These are phyloP conservation scores for Fusarium sp. DNA, from an alignment of 2,329 filamentous ascomycete species.

Conservation along the genomic window DNA sequence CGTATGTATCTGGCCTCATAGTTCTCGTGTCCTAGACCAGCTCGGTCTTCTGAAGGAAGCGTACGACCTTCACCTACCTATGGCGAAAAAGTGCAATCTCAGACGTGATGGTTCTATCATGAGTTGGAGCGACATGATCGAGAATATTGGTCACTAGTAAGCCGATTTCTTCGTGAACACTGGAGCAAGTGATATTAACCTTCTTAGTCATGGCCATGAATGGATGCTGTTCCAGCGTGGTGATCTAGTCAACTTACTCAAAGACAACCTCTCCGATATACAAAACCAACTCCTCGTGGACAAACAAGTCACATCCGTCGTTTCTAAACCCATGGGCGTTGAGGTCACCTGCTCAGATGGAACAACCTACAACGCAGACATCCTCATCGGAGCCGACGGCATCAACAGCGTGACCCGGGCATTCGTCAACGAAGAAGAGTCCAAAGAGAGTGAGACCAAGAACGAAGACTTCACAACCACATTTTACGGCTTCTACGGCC, in stretches of 20 bases:
- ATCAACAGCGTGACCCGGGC: constrained; percentile 30
- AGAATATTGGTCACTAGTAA: constrained; percentile 25
- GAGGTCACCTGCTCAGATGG: constrained; percentile 36
- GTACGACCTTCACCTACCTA: not conserved
- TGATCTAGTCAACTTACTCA: constrained; percentile 31
- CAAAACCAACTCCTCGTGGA: constrained; percentile 8
- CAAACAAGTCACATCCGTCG: constrained; percentile 27
- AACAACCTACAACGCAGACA: constrained; percentile 13
- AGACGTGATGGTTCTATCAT: constrained; percentile 16
- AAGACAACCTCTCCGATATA: constrained; percentile 14
- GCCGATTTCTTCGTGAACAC: rapidly evolving
- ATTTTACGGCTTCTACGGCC: constrained; percentile 31
- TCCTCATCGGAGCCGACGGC: constrained; percentile 38
- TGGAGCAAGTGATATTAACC: not conserved
- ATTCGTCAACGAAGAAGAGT: constrained; percentile 1
- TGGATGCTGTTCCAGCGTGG: constrained; percentile 38
- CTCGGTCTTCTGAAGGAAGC: constrained; percentile 24
- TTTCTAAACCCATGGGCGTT: not conserved
- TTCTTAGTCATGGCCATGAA: constrained; percentile 20
- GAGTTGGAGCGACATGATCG: constrained; percentile 33
- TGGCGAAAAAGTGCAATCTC: constrained; percentile 33
- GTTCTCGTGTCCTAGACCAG: constrained; percentile 17
- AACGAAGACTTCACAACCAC: constrained; percentile 17
- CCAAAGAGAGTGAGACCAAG: not conserved
- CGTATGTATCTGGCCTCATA: constrained; percentile 31